Evolutionary conservation across 2,329 filamentous ascomycete species (phyloP).

Genomic region (Aspergillus carbonarius): DNA sequence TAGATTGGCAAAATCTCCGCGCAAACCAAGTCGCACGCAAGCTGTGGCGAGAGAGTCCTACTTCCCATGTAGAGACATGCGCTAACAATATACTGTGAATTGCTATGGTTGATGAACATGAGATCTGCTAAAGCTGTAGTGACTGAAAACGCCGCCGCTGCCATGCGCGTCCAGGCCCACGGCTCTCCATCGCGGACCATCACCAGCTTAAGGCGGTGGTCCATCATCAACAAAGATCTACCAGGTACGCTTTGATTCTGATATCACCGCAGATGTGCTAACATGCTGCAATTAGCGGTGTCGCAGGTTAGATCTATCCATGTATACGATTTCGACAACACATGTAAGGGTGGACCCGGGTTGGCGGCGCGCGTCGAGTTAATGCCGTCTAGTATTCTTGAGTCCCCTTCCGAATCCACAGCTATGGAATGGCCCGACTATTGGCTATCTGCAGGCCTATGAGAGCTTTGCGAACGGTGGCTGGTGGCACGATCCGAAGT

Average conservation of each 20-base stretch:
- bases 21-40: not conserved
- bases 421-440: slow-evolving; percentile 77
- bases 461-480: slow-evolving; percentile 79
- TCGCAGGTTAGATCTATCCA: slow-evolving; percentile 76
- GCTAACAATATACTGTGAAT: slow-evolving; percentile 3
- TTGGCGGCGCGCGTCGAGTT: slow-evolving; percentile 9
- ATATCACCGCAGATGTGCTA: not conserved
- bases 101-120: slow-evolving; percentile 21
- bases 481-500: slow-evolving; percentile 94
- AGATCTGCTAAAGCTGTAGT: slow-evolving; percentile 39
- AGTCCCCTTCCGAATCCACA: slow-evolving; percentile 86
- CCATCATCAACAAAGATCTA: slow-evolving; percentile 69
- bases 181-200: slow-evolving; percentile 53
- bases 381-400: slow-evolving; percentile 67
- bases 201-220: slow-evolving; percentile 81
- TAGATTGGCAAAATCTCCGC: not conserved
- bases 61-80: slow-evolving; percentile 6
- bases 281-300: slow-evolving; percentile 45
- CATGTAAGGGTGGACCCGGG: slow-evolving; percentile 56
- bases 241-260: slow-evolving; percentile 53
- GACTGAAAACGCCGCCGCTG: slow-evolving; percentile 25
- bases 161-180: slow-evolving; percentile 26
- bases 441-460: slow-evolving; percentile 72
- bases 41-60: not conserved
- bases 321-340: slow-evolving; percentile 98